phyloP scores from a whole-genome alignment of 1,284 basidiomycete species.

The Amylostereum chailletii region DNA sequence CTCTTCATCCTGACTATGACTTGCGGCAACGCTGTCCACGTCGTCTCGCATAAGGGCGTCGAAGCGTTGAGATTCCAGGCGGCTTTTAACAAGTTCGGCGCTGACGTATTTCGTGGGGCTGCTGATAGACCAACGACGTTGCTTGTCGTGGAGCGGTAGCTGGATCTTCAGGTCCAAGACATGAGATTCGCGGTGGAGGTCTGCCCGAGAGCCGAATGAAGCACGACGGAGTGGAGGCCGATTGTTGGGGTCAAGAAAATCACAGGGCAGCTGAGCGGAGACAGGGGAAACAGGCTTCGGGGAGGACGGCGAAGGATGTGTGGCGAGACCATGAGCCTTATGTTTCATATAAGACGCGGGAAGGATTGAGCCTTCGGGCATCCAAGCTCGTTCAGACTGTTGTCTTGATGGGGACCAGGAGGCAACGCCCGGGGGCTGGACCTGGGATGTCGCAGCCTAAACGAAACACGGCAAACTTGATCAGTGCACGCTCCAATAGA shows the following conservation, averaged over 20 bases:
- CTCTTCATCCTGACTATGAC: conserved; percentile 6
- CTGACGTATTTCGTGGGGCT: conserved; percentile 27
- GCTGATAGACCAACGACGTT: conserved; percentile 27
- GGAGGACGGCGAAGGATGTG: not conserved
- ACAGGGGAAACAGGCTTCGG: conserved; percentile 2
- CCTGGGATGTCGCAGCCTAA: conserved; percentile 22
- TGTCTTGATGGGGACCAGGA: conserved; percentile 34
- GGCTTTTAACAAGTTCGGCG: conserved; percentile 31
- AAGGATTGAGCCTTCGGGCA: conserved; percentile 43
- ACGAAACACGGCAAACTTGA: conserved; percentile 4
- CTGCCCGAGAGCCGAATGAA: conserved; percentile 10
- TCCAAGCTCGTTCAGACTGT: conserved; percentile 29
- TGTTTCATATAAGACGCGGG: conserved; percentile 30
- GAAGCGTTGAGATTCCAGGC: conserved; percentile 29
- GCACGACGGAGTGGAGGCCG: conserved; percentile 11
- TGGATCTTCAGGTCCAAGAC: conserved; percentile 24
- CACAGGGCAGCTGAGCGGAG: conserved; percentile 1
- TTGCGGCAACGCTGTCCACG: conserved; percentile 12
- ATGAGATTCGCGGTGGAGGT: conserved; percentile 20
- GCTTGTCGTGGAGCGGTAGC: conserved; percentile 19
- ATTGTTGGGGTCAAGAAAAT: conserved; percentile 3
- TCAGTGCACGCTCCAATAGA: not conserved
- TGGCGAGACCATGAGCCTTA: conserved; percentile 19
- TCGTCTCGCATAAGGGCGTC: conserved; percentile 28
- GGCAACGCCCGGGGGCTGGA: conserved; percentile 30